Percentiles rank a stretch among this genome's conserved stretches.
These are phyloP conservation scores for Xylariaceae sp. DNA, from an alignment of 2,329 filamentous ascomycete species.

Conservation along the genomic window DNA sequence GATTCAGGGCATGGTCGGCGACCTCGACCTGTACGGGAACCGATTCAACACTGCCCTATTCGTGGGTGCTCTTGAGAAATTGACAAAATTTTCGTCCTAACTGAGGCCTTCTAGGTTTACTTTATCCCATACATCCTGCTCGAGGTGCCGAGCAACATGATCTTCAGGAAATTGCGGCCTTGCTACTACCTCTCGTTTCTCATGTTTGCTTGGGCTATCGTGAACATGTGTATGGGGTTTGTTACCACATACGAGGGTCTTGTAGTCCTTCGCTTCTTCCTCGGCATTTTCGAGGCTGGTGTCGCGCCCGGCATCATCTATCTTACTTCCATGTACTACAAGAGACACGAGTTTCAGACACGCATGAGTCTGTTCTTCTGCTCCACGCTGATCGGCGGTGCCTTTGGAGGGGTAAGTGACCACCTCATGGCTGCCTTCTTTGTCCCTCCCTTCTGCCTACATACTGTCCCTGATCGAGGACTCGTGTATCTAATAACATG, in stretches of 20 bases:
- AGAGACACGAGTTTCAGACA: constrained; percentile 51
- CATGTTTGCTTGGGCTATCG: constrained; percentile 49
- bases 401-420: constrained; percentile 44
- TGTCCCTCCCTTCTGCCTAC: not conserved
- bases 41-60: constrained; percentile 49
- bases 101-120: constrained; percentile 29
- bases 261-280: constrained; percentile 46
- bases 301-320: constrained; percentile 51
- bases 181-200: constrained; percentile 41
- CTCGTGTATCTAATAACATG: not conserved
- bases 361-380: constrained; percentile 49
- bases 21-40: constrained; percentile 45
- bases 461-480: not conserved
- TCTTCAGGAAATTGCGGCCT: constrained; percentile 48
- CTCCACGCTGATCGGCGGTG: constrained; percentile 45
- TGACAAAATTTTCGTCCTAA: not conserved
- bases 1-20: constrained; percentile 46
- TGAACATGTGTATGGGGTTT: constrained; percentile 51
- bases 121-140: constrained; percentile 49
- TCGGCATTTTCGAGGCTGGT: constrained; percentile 51
- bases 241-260: constrained; percentile 44
- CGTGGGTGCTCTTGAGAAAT: constrained; percentile 28
- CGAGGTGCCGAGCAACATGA: constrained; percentile 50
- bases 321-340: constrained; percentile 53
- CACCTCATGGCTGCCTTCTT: not conserved